Conservation (phyloP, 164 flowering plant species). For the Cinnamomum chago region DNA sequence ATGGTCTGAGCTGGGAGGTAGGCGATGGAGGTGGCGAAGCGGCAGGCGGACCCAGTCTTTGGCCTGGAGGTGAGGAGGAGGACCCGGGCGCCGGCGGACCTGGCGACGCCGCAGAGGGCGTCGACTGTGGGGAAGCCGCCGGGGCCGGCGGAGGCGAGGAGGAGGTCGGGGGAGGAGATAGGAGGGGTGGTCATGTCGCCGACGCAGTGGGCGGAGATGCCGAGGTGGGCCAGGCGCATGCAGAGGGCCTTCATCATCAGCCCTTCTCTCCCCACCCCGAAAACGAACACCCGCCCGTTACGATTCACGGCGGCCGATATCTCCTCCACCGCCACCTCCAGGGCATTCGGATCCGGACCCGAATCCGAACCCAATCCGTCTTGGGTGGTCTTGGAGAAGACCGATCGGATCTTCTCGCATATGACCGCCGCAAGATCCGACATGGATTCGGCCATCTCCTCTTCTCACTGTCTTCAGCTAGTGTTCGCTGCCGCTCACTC, state of each 20-base stretch:
- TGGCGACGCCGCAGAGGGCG: conserved; percentile 69
- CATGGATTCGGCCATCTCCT: conserved; percentile 20
- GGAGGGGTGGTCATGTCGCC: conserved; percentile 92
- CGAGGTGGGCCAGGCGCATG: conserved; percentile 87
- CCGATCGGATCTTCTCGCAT: conserved; percentile 60
- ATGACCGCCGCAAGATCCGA: conserved; percentile 52
- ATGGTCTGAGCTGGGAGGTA: conserved; percentile 82
- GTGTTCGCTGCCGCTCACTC: background rate
- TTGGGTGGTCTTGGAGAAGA: conserved; percentile 45
- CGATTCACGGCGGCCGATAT: conserved; percentile 37
- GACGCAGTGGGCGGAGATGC: conserved; percentile 72
- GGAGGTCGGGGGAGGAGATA: conserved; percentile 67
- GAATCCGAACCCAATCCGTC: conserved; percentile 7
- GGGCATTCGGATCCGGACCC: conserved; percentile 22
- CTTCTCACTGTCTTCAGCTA: background rate
- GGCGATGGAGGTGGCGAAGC: conserved; percentile 43
- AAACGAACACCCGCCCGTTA: conserved; percentile 56
- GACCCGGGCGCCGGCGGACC: conserved; percentile 56
- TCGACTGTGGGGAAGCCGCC: conserved; percentile 92
- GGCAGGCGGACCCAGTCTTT: conserved; percentile 43
- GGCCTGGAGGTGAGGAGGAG: conserved; percentile 75
- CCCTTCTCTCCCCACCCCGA: conserved; percentile 95
- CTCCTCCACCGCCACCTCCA: conserved; percentile 48
- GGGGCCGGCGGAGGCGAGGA: conserved; percentile 88
- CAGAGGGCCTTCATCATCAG: conserved; percentile 83